Evolutionary conservation across 345 rosid genomes (phyloP), one percentile per base, ranked within the genome.

Genomic region (Aquilaria sinensis): DNA sequence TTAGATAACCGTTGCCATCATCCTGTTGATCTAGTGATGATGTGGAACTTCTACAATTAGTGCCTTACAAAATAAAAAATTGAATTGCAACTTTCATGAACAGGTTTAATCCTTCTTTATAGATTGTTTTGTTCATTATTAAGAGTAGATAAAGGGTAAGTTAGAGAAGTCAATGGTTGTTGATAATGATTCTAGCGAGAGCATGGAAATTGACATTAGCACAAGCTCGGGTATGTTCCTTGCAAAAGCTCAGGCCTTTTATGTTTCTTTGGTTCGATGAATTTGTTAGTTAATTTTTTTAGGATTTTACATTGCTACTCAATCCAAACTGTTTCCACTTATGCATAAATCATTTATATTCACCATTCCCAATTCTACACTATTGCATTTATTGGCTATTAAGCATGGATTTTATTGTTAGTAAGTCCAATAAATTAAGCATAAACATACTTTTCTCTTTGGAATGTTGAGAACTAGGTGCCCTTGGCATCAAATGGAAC

Each of bases 221-320:
- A 94, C 99, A 1, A 94, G 99, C 72, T 81, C 96, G 16, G 99
- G 99, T 65, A 86, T 85, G 95, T 94, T 94, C 78, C 79, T 94
- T 1, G 4, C 9, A 43, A 90, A 77, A 77, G 72, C 79, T 78
- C 99, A 94, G 96, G 99, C 86, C 45, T 64, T 23, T 54, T 63
- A 47, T 15, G 33, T 32, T 58, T 50, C 45, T 31, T 43, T 32
- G 2, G 13, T 29, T n/a, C 14, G 47, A 10, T 58, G 32, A 30
- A 51, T 32, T 46, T 53, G 54, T 55, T 55, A 10, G 31, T 34
- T 47, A 9, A 57, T 43, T 5, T 47, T n/a, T 57, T 30, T 13
- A 9, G 47, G 15, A 14, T 46, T 46, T 61, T 6, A 16, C 53
- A 6, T n/a, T 37, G 43, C 0, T 37, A 9, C 23, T 5, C 43